Conservation (phyloP, 306 rosid species). For the Begonia peltatifolia region DNA sequence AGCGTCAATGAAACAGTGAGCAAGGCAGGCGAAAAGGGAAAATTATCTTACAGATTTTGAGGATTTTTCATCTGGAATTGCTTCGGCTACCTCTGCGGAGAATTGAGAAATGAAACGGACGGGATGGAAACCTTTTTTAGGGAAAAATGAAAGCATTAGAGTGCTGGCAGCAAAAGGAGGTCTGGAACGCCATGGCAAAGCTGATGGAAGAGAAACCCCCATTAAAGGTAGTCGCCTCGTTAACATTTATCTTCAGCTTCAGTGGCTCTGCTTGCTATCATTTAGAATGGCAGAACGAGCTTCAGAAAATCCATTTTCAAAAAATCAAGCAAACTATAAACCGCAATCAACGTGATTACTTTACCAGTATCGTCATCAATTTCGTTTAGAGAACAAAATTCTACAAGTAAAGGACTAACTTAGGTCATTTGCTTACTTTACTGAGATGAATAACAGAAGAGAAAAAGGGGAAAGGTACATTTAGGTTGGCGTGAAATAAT, state of each 20-base stretch:
- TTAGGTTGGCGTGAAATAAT: no score
- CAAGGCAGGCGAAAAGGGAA: not conserved
- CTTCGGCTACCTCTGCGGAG: conserved; percentile 9
- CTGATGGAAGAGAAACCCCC: conserved; percentile 25
- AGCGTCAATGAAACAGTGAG: not conserved
- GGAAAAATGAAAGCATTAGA: conserved; percentile 14
- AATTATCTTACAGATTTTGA: conserved; percentile 28
- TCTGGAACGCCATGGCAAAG: conserved; percentile 17
- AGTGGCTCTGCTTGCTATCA: not conserved
- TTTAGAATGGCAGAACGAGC: not conserved
- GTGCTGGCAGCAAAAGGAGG: conserved; percentile 2
- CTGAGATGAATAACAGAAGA: no score
- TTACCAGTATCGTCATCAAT: no score
- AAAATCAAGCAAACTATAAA: not conserved
- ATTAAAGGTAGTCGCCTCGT: conserved; percentile 39
- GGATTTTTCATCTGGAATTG: conserved; percentile 26
- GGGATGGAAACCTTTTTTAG: conserved; percentile 8
- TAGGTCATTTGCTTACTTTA: no score
- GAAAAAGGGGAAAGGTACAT: no score
- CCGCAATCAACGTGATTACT: no score
- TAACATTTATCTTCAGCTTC: conserved; percentile 21
- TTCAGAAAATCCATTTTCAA: not conserved
- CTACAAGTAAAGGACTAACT: no score
- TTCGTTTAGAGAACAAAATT: no score
- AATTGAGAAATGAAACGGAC: conserved; percentile 22